These are phyloP conservation scores for Penicillium canariense DNA, from an alignment of 495 filamentous ascomycete species.

Conservation along the genomic window DNA sequence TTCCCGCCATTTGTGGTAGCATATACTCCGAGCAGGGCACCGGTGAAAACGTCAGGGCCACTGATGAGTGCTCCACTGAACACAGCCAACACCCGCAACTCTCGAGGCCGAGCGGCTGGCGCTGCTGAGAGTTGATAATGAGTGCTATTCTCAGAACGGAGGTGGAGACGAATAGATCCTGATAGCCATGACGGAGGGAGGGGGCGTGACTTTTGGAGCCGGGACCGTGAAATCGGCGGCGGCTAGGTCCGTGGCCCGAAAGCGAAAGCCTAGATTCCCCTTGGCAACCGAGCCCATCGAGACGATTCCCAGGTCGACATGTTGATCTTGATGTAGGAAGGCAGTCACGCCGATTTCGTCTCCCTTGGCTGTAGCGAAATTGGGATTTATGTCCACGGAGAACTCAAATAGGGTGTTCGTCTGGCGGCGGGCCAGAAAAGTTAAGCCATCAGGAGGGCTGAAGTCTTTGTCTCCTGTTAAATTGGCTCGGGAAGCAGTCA, in stretches of 20 bases:
- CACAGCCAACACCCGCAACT: neutral
- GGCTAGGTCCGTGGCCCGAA: neutral
- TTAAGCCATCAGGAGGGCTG: conserved; percentile 3
- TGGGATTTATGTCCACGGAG: conserved; percentile 14
- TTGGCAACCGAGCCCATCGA: neutral
- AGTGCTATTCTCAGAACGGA: conserved; percentile 14
- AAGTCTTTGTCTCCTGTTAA: neutral
- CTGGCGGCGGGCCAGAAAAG: conserved; percentile 17
- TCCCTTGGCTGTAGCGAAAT: neutral
- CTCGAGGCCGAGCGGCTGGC: neutral
- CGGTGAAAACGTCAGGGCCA: conserved; percentile 18
- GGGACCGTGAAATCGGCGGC: conserved; percentile 8
- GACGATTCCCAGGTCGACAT: conserved; percentile 23
- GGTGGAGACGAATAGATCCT: conserved; percentile 6
- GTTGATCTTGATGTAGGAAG: conserved; percentile 23
- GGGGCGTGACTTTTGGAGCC: neutral
- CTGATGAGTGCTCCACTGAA: conserved; percentile 13
- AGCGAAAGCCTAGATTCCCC: neutral
- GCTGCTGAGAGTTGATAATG: conserved; percentile 19
- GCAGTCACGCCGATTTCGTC: conserved; percentile 22
- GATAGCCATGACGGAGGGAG: conserved; percentile 6
- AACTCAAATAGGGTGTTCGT: conserved; percentile 22
- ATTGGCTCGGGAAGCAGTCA: conserved; percentile 13
- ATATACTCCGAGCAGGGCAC: conserved; percentile 21
- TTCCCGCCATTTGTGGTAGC: conserved; percentile 20